Base-by-base conservation (phyloP, 2,329 filamentous ascomycete genomes). In the Lecanicillium sp. region DNA sequence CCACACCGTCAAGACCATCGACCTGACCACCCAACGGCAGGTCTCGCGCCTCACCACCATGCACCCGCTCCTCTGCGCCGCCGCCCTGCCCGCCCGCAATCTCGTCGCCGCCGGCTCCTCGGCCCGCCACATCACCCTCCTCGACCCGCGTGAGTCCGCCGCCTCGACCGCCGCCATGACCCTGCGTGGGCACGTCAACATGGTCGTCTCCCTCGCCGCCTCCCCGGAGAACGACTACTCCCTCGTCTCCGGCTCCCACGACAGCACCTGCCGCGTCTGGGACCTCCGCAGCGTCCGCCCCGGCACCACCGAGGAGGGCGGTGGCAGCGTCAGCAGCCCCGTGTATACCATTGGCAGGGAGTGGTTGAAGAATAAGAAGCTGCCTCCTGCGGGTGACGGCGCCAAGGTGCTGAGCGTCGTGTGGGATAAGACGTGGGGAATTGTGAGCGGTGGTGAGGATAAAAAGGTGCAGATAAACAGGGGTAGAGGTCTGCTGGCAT, bases 231-330 rank as follows among this genome's bases (percentile, higher is more conserved):
- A 82, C 54, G 78, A 81, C 45, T 87, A 89, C 64, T 79, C 84
- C n/a, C 72, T 98, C 8, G 86, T 90, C 0, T 92, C 84, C 22
- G 90, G 79, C n/a, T 85, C 84, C 33, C 86, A 94, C 60, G 92
- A 98, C 60, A 88, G 90, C 25, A 95, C 87, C 2, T 92, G 87
- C 54, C 77, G 88, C 37, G 80, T 98, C 35, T 98, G 92, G 92
- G 92, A 98, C 68, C 72, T 97, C 47, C 74, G 92, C 39, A 82
- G 78, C 52, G 77, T 76, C 38, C 70, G 79, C 57, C 72, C 66
- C 14, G 74, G 69, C 8, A 71, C 69, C 3, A 68, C 77, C 51
- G 64, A 80, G 56, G 74, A 81, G 58, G 68, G 79, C 53, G 67
- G 77, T 54, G 65, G 76, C 57, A 64, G 74, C 71, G 55, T 89